These are phyloP conservation scores for Nemania diffusa DNA, from an alignment of 2,329 filamentous ascomycete genomes.

Conservation along the genomic window DNA sequence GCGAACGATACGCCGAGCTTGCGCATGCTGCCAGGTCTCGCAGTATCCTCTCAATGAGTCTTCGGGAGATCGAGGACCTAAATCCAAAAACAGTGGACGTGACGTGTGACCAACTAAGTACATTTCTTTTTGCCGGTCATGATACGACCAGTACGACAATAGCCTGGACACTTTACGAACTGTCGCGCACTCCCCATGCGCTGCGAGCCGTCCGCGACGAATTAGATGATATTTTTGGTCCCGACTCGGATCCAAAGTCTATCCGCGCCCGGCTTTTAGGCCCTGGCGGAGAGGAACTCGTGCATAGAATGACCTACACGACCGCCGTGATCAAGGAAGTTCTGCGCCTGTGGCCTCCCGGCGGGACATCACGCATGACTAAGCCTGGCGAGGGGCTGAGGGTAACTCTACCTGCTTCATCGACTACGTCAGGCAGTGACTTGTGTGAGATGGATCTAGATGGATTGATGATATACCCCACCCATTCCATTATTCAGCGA, in stretches of 20 bases:
- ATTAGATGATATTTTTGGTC: slow-evolving; percentile 51
- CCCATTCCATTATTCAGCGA: slow-evolving; percentile 50
- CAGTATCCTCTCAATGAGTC: background rate
- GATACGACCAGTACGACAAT: slow-evolving; percentile 51
- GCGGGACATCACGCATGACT: slow-evolving; percentile 45
- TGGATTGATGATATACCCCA: slow-evolving; percentile 51
- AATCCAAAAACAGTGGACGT: slow-evolving; percentile 42
- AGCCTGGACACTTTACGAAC: slow-evolving; percentile 53
- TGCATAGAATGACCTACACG: slow-evolving; percentile 50
- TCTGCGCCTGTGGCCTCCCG: slow-evolving; percentile 51
- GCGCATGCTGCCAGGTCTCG: background rate
- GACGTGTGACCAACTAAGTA: slow-evolving; percentile 52
- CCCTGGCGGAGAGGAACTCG: slow-evolving; percentile 45
- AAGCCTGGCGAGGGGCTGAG: slow-evolving; percentile 44
- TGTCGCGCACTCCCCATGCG: slow-evolving; percentile 48
- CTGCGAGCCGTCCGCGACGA: slow-evolving; percentile 49
- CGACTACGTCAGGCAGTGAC: slow-evolving; percentile 3
- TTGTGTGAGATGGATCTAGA: slow-evolving; percentile 46
- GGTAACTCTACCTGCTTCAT: slow-evolving; percentile 45
- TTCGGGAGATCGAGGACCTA: background rate
- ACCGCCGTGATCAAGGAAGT: slow-evolving; percentile 54
- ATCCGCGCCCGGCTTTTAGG: slow-evolving; percentile 43
- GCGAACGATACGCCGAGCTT: background rate
- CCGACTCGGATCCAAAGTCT: slow-evolving; percentile 43
- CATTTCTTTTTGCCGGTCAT: too few species aligned